Evolutionary conservation across 352 stramenopile genomes (phyloP).

Genomic region (Phytophthora pini): DNA sequence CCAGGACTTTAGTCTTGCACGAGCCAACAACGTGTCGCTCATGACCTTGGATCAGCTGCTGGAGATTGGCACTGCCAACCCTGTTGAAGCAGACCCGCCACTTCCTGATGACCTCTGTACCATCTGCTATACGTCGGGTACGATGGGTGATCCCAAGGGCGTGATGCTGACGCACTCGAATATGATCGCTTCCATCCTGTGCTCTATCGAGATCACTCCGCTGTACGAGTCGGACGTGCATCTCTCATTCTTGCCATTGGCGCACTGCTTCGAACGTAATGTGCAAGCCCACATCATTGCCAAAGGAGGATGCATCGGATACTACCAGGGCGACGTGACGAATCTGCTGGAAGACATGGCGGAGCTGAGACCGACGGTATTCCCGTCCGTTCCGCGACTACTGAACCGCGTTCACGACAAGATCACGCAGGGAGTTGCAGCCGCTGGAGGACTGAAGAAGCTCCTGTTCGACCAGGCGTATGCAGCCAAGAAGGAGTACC

Average conservation of each 20-base stretch:
- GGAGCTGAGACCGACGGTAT: slow-evolving; percentile 90
- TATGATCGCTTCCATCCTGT: slow-evolving; percentile 41
- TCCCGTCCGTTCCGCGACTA: slow-evolving; percentile 93
- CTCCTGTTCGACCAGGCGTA: slow-evolving; percentile 91
- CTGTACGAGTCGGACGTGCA: slow-evolving; percentile 50
- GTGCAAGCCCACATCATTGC: slow-evolving; percentile 62
- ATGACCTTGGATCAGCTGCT: slow-evolving; percentile 55
- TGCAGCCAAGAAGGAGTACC: slow-evolving; percentile 69
- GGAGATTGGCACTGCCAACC: slow-evolving; percentile 43
- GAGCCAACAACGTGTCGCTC: slow-evolving; percentile 51
- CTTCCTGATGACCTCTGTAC: slow-evolving; percentile 40
- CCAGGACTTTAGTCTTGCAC: slow-evolving; percentile 42
- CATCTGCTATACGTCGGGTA: slow-evolving; percentile 74
- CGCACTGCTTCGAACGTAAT: slow-evolving; percentile 94
- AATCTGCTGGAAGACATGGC: slow-evolving; percentile 93
- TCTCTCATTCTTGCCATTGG: slow-evolving; percentile 95
- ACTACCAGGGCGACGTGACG: slow-evolving; percentile 90
- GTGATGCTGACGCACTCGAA: slow-evolving; percentile 61
- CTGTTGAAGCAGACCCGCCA: slow-evolving; percentile 54
- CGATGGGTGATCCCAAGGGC: slow-evolving; percentile 56
- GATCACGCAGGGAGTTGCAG: slow-evolving; percentile 71
- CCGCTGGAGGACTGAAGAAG: slow-evolving; percentile 87
- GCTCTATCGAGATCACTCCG: slow-evolving; percentile 37
- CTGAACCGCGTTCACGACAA: slow-evolving; percentile 97
- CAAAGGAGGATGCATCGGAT: slow-evolving; percentile 88